Conservation (phyloP, 139 green algal genomes). For the Picochlorum costavermella region DNA sequence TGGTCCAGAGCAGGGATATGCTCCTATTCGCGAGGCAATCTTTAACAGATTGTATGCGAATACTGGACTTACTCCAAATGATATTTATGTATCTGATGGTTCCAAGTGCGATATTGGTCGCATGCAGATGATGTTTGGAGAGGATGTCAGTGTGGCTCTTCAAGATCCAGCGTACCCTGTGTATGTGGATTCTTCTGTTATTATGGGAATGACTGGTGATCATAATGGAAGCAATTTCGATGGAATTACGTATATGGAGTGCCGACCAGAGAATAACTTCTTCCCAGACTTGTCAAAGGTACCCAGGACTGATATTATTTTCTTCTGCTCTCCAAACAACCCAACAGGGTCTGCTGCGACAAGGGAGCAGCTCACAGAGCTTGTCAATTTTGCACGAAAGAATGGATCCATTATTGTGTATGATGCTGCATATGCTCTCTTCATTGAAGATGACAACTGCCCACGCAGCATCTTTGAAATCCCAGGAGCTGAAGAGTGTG, state of each 20-base stretch:
- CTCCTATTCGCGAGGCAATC: conserved; percentile 68
- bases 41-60: conserved; percentile 71
- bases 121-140: conserved; percentile 85
- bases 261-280: conserved; percentile 89
- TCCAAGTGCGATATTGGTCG: conserved; percentile 98
- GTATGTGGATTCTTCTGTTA: conserved; percentile 98
- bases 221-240: conserved; percentile 79
- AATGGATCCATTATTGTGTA: conserved; percentile 93
- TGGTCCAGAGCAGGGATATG: conserved; percentile 87
- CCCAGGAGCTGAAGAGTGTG: conserved; percentile 73
- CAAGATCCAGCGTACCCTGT: conserved; percentile 98
- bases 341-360: conserved; percentile 88
- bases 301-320: conserved; percentile 90
- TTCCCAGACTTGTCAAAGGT: conserved; percentile 88
- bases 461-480: conserved; percentile 98
- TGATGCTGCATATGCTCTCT: conserved; percentile 95
- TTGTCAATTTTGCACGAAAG: conserved; percentile 77
- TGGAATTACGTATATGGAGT: conserved; percentile 90
- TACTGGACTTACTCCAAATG: conserved; percentile 48
- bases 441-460: conserved; percentile 87
- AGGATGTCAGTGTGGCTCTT: conserved; percentile 45
- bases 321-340: conserved; percentile 99
- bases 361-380: conserved; percentile 75
- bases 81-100: conserved; percentile 97
- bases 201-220: conserved; percentile 89